Base-by-base conservation (phyloP, 2,329 filamentous ascomycete species). In the Diaporthe longicolla region DNA sequence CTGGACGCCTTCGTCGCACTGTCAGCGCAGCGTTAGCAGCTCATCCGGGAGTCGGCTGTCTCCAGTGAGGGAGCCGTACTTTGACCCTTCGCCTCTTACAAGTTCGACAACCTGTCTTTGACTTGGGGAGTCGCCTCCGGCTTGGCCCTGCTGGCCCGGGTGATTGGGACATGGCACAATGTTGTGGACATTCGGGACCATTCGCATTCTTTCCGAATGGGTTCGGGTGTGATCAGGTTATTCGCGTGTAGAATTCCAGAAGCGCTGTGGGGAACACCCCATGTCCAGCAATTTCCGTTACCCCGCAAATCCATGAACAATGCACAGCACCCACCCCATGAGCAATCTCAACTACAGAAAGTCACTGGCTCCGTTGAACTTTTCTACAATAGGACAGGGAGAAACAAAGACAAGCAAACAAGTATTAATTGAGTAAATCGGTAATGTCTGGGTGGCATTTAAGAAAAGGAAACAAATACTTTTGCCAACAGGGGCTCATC, bases 31-130 rank as follows among this genome's bases (percentile, higher is more conserved):
- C 29, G 54, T 57, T 6, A 57, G 54, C 7, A 35, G 4, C 19
- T 57, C 54, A 57, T 35, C 54, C 54, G 54, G 32, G 26, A 57
- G 29, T 57, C 54, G 26, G 13, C 24, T 35, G 29, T 29, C 54
- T 57, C 0, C 21, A 11, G 54, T n/a, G 17, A 35, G 29, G 29
- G 21, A 21, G 17, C 10, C 54, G 54, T 29, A 57, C 54, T 57
- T 57, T 57, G 19, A 57, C 54, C 54, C 35, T 57, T 57, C 54
- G 54, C 54, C n/a, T 57, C 54, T 57, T 57, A 57, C 54, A 57
- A 8, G 54, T 57, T 35, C 54, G 54, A 15, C 54, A 57, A 35
- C 54, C 54, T 32, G 54, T 57, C 54, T 57, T 57, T 19, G 54
- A 57, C 29, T 57, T 57, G 17, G 54, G 54, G 8, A 57, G 29